Percentiles rank a stretch among this genome's conserved stretches.
Evolutionary conservation across 257 asterid species (phyloP).

Genomic region (Solanum ossicruentum): DNA sequence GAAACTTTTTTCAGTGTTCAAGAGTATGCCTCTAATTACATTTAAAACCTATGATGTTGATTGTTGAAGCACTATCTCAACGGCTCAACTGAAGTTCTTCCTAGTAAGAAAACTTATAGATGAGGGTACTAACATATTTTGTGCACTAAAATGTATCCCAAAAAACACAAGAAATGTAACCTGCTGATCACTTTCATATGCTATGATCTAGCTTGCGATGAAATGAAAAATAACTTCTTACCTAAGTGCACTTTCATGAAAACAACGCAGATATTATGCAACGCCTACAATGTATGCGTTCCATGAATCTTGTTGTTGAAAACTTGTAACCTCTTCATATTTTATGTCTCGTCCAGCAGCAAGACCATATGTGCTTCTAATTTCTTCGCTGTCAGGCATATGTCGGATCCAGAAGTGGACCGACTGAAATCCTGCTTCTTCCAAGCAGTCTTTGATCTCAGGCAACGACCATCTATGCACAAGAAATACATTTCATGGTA

Average conservation of each 20-base stretch:
- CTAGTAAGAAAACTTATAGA: background rate
- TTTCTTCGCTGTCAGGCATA: constrained; percentile 77
- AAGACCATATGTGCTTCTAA: constrained; percentile 54
- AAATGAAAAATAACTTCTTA: background rate
- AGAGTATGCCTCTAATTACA: background rate
- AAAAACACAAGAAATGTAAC: background rate
- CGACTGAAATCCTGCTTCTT: constrained; percentile 78
- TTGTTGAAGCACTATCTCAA: background rate
- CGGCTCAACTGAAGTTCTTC: background rate
- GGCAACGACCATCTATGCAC: constrained; percentile 82
- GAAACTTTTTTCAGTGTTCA: too few species aligned
- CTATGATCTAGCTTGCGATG: background rate
- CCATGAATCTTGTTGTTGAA: constrained; percentile 95
- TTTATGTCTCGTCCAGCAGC: constrained; percentile 58
- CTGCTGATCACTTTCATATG: background rate
- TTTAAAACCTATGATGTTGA: background rate
- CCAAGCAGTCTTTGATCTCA: constrained; percentile 79
- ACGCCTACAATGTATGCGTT: constrained; percentile 84
- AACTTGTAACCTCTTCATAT: constrained; percentile 75
- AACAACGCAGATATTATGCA: constrained; percentile 18
- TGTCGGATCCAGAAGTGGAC: constrained; percentile 80
- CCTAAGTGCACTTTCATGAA: background rate
- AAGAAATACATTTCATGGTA: background rate
- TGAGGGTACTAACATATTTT: background rate
- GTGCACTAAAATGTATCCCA: background rate